A percentile compares a stretch with the other conserved stretches of the same genome.
Conservation (phyloP, 2,329 filamentous ascomycete species). For the Fusarium pseudonygamai region DNA sequence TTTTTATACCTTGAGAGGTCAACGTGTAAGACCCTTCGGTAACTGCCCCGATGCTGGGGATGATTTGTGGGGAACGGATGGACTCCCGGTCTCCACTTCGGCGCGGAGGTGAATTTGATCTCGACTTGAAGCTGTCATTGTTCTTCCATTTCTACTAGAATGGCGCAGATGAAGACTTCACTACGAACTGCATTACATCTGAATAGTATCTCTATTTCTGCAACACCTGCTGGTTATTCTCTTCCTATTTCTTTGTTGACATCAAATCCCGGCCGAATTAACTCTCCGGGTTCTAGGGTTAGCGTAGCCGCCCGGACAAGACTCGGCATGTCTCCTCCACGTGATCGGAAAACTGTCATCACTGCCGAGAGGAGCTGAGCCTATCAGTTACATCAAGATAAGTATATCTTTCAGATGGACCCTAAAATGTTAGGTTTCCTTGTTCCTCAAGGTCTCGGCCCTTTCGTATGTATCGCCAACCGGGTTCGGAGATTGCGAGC, state of each 20-base stretch:
- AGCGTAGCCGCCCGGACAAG: background rate
- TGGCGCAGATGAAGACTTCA: no score
- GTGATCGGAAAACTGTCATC: conserved; percentile 19
- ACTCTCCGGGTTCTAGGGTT: background rate
- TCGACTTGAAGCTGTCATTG: accelerated
- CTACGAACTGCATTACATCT: no score
- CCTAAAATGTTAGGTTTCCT: accelerated
- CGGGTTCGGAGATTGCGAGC: background rate
- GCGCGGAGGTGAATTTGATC: background rate
- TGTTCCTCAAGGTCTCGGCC: accelerated
- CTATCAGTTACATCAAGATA: background rate
- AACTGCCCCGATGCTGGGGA: conserved; percentile 21
- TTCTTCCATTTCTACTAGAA: background rate
- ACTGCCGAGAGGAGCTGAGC: background rate
- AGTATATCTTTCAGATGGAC: background rate
- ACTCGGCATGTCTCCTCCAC: background rate
- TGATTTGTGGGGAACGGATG: conserved; percentile 19
- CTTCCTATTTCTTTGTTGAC: accelerated
- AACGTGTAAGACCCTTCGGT: conserved; percentile 9
- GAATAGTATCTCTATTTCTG: no score
- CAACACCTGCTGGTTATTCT: no score
- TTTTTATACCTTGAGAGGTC: conserved; percentile 8
- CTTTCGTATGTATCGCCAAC: accelerated
- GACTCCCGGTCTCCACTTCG: conserved; percentile 12
- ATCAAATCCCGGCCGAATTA: background rate